phyloP scores from a whole-genome alignment of 1,139 yeast species.

The Sporopachydermia cereana region DNA sequence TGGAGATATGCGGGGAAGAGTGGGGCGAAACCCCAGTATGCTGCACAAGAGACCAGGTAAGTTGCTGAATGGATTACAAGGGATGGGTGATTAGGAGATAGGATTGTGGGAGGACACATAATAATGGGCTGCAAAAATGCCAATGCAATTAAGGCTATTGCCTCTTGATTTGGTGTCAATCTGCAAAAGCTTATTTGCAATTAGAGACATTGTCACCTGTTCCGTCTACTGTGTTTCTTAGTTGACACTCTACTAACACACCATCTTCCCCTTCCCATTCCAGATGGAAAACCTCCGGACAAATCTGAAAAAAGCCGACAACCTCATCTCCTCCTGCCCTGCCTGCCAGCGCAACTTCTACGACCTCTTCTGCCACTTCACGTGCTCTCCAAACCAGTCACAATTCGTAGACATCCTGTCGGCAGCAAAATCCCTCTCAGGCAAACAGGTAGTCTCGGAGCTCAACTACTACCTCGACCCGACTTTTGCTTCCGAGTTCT shows the following conservation, averaged over 20 bases:
- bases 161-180: neutral
- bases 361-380: constrained; percentile 76
- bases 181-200: too few relatives aligned
- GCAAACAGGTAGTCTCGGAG: constrained; percentile 56
- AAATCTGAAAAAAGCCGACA: constrained; percentile 64
- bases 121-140: too few relatives aligned
- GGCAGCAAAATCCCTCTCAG: constrained; percentile 41
- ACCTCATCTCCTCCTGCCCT: constrained; percentile 83
- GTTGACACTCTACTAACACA: neutral
- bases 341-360: constrained; percentile 84
- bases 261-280: neutral
- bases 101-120: too few relatives aligned
- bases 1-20: constrained; percentile 58
- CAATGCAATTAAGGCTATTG: too few relatives aligned
- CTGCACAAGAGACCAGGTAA: constrained; percentile 42
- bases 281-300: constrained; percentile 27
- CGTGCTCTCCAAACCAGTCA: constrained; percentile 83
- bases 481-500: constrained; percentile 50
- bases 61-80: too few relatives aligned
- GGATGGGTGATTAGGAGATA: too few relatives aligned
- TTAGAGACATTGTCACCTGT: too few relatives aligned
- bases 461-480: constrained; percentile 53
- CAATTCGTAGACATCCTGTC: constrained; percentile 56
- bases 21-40: constrained; percentile 42
- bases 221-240: too few relatives aligned